Base-by-base conservation (phyloP, 352 stramenopile genomes). In the Saprolegnia parasitica region DNA sequence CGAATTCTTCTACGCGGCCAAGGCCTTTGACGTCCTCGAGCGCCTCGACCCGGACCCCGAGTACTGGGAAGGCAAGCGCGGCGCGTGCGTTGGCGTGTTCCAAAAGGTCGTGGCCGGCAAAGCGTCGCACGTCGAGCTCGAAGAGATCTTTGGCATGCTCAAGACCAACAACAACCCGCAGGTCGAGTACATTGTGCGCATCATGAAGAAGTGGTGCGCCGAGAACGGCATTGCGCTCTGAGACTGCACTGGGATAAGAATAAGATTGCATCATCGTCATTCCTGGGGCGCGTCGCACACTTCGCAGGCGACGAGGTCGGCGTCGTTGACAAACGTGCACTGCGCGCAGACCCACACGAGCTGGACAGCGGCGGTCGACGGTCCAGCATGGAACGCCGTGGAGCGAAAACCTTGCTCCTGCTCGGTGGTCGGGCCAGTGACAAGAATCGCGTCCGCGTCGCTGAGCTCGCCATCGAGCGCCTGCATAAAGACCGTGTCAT, bases 51-150 rank as follows among this genome's bases (percentile, higher is more conserved):
- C 90, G 5, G 94, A 98, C 72, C 91, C 95, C 0, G 93, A 99
- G 78, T 98, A 98, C 75, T 98, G 92, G 90, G 95, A 98, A 71
- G 96, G 96, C 20, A 98, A 98, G 76, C 89, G 94, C 42, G 96
- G 96, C 32, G 93, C 93, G 18, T 98, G 93, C 72, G 90, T 98
- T 15, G 96, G 96, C 40, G 94, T 98, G 16, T 98, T 99, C 72
- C 93, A 98, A 68, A 81, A 90, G 32, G 85, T 96, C n/a, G 85
- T 98, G 23, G 90, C 91, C 1, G 94, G 90, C 16, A 96, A 97
- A 68, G 85, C 88, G 5, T 84, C 84, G 8, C 92, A 92, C 57
- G 86, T 95, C 24, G 88, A 96, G 63, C 78, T 98, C 2, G 82
- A 93, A 56, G 95, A 98, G 63, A 85, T 94, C 13, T 77, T 98